Evolutionary conservation across 495 filamentous ascomycete genomes (phyloP).

Genomic region (Hypoxylon rickii): DNA sequence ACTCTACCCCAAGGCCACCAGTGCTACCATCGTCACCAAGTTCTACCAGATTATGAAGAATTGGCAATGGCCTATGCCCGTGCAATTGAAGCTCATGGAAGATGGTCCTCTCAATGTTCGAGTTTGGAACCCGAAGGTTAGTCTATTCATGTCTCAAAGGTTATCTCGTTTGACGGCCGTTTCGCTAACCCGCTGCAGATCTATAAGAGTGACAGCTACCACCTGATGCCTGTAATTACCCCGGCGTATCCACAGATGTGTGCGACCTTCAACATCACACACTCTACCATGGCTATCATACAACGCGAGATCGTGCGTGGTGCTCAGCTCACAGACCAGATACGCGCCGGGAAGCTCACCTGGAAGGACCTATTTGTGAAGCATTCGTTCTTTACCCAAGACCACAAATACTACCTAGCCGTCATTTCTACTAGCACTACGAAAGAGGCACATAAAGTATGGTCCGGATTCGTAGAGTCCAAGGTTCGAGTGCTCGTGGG

Average conservation of each 20-base stretch:
- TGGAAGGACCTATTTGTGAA: constrained; percentile 90
- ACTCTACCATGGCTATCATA: constrained; percentile 83
- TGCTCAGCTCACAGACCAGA: constrained; percentile 76
- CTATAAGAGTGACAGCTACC: constrained; percentile 77
- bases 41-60: constrained; percentile 91
- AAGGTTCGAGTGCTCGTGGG: constrained; percentile 83
- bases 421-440: constrained; percentile 84
- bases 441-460: constrained; percentile 81
- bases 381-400: constrained; percentile 88
- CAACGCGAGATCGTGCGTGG: constrained; percentile 80
- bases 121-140: constrained; percentile 93
- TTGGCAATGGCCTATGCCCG: constrained; percentile 93
- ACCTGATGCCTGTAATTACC: constrained; percentile 97
- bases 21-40: constrained; percentile 81
- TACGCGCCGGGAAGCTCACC: constrained; percentile 69
- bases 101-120: constrained; percentile 77
- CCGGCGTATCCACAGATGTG: constrained; percentile 97
- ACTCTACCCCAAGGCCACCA: constrained; percentile 91
- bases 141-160: constrained; percentile 10
- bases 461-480: constrained; percentile 92
- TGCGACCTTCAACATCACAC: constrained; percentile 88
- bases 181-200: constrained; percentile 61
- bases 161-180: background rate
- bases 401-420: constrained; percentile 92
- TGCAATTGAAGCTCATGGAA: constrained; percentile 87